Base-by-base conservation (phyloP, 2,329 filamentous ascomycete genomes). In the Aschersonia sp. region DNA sequence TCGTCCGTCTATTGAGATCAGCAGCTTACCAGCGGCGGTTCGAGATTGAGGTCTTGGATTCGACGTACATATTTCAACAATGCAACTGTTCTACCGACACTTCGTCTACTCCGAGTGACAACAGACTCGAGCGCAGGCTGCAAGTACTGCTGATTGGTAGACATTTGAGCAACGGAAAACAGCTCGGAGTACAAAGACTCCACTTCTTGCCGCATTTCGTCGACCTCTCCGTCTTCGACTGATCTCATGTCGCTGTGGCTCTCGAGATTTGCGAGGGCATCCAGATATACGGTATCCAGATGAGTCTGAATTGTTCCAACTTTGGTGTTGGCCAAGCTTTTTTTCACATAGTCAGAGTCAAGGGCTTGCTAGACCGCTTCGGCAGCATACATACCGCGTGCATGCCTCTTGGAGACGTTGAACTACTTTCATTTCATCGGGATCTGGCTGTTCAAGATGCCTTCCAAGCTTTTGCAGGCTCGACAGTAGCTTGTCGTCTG, bases 121-220 rank as follows among this genome's bases (percentile, higher is more conserved):
- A 73, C 58, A 0, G 67, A 63, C 48, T 65, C 63, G 5, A 77
- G 62, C 1, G 82, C 77, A 0, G 82, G 82, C 50, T 78, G 73
- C 4, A 83, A 68, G 53, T 81, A 74, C 57, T 84, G 78, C 54
- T 83, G 76, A 53, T 85, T 80, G 1, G 81, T 71, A 0, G 82
- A 78, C 77, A 87, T 86, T 52, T 84, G 77, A 5, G 81, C 76
- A 2, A 87, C 78, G 0, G 82, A 77, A 0, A 82, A 65, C 41
- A 87, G 80, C 57, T 87, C 84, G 0, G 79, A 68, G 54, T 84
- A 82, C 3, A 87, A 66, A 4, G 80, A 84, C 53, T 85, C 80
- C 1, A 87, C 67, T 56, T 86, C 83, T 32, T 75, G 73, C 55
- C 81, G 74, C 2, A 84, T 59, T 3, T 72, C 68, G 10, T 63